Conservation (phyloP, 257 asterid species). For the Ilex aquifolium region DNA sequence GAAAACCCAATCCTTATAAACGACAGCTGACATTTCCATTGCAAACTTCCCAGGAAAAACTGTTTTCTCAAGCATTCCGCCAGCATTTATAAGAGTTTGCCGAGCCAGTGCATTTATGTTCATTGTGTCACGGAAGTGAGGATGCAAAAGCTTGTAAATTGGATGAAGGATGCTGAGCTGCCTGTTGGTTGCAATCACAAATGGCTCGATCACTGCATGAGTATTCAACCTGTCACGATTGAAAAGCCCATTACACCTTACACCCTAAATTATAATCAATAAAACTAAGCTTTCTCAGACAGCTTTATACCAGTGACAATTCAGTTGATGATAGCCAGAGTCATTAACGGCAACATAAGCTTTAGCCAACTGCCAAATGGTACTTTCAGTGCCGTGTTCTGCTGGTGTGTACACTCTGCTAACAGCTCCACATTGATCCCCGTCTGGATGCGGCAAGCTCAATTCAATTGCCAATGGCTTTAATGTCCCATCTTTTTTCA, state of each 20-base stretch:
- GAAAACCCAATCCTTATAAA: conserved; percentile 50
- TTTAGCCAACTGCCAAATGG: conserved; percentile 50
- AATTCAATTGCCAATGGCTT: conserved; percentile 49
- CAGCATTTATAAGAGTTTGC: conserved; percentile 45
- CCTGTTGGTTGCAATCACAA: conserved; percentile 60
- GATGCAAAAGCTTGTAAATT: conserved; percentile 46
- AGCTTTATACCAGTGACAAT: conserved; percentile 39
- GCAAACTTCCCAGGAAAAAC: conserved; percentile 47
- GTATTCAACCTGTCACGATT: conserved; percentile 25
- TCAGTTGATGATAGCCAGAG: conserved; percentile 53
- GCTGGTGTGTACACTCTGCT: conserved; percentile 47
- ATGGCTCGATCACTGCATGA: conserved; percentile 35
- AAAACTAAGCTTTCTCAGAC: neutral
- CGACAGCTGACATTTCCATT: conserved; percentile 47
- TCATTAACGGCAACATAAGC: conserved; percentile 49
- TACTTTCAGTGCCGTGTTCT: conserved; percentile 24
- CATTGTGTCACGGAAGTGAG: conserved; percentile 72
- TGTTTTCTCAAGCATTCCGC: conserved; percentile 48
- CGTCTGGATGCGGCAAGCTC: conserved; percentile 44
- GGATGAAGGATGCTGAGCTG: conserved; percentile 62
- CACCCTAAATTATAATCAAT: neutral
- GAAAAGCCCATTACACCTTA: neutral
- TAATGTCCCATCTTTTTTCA: conserved; percentile 35
- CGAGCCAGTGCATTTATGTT: conserved; percentile 58
- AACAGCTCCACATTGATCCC: conserved; percentile 33